Conservation (phyloP, 192 early-diverging fungal species). For the Coemansia sp. region DNA sequence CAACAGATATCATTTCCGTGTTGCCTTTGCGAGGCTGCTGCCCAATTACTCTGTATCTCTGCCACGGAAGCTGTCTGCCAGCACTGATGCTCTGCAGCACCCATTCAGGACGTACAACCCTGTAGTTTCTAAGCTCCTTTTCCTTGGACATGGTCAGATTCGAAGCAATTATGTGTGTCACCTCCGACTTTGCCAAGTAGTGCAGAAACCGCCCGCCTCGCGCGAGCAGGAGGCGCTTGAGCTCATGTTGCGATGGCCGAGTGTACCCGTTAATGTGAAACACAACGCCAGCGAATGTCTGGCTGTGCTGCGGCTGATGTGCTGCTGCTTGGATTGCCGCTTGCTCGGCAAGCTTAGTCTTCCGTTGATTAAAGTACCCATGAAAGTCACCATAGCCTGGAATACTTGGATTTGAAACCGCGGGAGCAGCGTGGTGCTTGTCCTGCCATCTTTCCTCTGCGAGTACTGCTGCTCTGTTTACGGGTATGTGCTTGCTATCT, state of each 20-base stretch:
- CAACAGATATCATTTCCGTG: background rate
- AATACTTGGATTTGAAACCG: background rate
- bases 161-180: constrained; percentile 71
- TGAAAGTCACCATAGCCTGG: constrained; percentile 38
- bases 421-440: background rate
- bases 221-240: constrained; percentile 57
- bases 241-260: constrained; percentile 55
- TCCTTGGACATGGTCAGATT: constrained; percentile 67
- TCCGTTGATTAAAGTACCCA: constrained; percentile 40
- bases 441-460: background rate
- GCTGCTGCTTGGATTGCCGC: constrained; percentile 20
- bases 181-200: constrained; percentile 59
- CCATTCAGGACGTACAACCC: constrained; percentile 75
- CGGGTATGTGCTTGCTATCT: background rate
- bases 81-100: constrained; percentile 68
- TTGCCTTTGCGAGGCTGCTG: background rate
- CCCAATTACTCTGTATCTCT: constrained; percentile 45
- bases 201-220: constrained; percentile 59
- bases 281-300: constrained; percentile 40
- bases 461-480: background rate
- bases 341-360: constrained; percentile 47
- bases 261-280: constrained; percentile 77
- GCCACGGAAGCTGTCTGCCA: constrained; percentile 66
- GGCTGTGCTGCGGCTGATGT: constrained; percentile 14
- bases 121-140: constrained; percentile 65